Conservation (phyloP, 768 basidiomycete genomes). For the Kwoniella sp. region DNA sequence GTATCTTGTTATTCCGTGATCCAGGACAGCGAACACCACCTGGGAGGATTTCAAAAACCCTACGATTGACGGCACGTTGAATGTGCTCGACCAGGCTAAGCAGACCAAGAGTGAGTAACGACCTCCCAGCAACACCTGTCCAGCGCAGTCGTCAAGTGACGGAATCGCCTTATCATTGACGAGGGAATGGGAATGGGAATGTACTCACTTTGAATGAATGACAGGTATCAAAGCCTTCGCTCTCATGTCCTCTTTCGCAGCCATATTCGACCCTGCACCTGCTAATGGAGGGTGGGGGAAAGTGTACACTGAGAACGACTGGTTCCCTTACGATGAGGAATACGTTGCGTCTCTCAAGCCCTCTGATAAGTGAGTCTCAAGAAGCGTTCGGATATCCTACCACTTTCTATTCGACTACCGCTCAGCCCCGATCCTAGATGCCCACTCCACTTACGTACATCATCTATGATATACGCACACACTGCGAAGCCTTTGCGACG, state of each 20-base stretch:
- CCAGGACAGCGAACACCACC: constrained; percentile 14
- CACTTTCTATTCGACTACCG: no score
- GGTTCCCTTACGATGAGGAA: constrained; percentile 34
- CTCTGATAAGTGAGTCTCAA: constrained; percentile 24
- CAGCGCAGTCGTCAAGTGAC: no score
- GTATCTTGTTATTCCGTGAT: no score
- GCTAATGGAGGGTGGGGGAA: constrained; percentile 25
- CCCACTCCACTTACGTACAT: no score
- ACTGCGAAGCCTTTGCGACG: no score
- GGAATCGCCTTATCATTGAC: no score
- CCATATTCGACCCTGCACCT: constrained; percentile 15
- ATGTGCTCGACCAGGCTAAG: constrained; percentile 28
- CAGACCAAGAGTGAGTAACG: constrained; percentile 1
- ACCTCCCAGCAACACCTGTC: no score
- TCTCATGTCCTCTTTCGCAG: constrained; percentile 19
- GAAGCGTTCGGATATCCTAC: not conserved
- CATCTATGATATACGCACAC: no score
- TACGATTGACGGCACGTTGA: constrained; percentile 40
- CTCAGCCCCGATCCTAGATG: no score
- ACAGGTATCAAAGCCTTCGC: constrained; percentile 19
- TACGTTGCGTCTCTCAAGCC: constrained; percentile 12
- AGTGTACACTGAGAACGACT: constrained; percentile 46
- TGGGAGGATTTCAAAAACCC: constrained; percentile 38
- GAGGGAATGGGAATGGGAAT: no score
- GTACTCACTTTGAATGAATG: no score